These are phyloP conservation scores for Toxicodendron radicans DNA, from an alignment of 345 rosid genomes.

Conservation along the genomic window DNA sequence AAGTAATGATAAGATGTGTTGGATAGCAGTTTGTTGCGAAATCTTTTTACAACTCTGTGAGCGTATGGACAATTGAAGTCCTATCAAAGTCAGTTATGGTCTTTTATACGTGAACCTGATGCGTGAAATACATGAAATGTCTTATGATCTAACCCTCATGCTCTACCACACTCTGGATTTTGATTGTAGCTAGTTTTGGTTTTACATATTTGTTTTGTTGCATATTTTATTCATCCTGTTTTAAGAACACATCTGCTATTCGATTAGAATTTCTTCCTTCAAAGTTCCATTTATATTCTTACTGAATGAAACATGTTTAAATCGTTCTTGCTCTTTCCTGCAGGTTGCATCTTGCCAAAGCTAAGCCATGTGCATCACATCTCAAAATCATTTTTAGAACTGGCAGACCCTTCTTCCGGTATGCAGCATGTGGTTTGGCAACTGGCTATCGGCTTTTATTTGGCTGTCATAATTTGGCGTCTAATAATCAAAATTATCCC, in stretches of 20 bases:
- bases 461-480: neutral
- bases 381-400: neutral
- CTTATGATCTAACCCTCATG: neutral
- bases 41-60: too few species aligned
- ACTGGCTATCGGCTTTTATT: neutral
- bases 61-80: neutral
- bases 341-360: slow-evolving; percentile 4
- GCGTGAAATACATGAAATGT: neutral
- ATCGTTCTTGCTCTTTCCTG: neutral
- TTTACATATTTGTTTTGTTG: neutral
- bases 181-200: neutral
- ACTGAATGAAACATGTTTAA: neutral
- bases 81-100: neutral
- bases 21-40: neutral
- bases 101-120: neutral
- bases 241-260: neutral
- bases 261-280: neutral
- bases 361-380: neutral
- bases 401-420: neutral
- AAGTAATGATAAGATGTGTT: neutral
- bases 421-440: neutral
- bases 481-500: neutral
- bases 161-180: neutral
- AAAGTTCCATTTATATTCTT: neutral
- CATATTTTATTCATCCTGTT: neutral